Evolutionary conservation across 371 early-diverging fungal species (phyloP).

Genomic region (Catenaria anguillulae): DNA sequence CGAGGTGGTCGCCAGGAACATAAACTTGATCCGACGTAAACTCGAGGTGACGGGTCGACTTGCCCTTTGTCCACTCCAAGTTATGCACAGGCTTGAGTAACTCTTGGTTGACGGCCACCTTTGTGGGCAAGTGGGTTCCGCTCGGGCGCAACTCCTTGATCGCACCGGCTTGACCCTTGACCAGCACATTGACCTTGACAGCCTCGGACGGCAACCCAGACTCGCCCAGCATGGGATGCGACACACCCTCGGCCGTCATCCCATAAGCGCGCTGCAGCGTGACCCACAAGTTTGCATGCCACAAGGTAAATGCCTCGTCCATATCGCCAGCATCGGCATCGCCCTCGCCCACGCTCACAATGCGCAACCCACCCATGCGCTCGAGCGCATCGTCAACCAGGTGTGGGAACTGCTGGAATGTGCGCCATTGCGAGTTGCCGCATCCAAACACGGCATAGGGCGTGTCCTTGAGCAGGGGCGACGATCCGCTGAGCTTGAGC

Average conservation of each 20-base stretch:
- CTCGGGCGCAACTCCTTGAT: not conserved
- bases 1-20: constrained; percentile 17
- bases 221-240: not conserved
- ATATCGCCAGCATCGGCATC: constrained; percentile 34
- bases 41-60: constrained; percentile 5
- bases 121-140: not conserved
- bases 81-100: not conserved
- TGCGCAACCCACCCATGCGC: constrained; percentile 30
- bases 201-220: not conserved
- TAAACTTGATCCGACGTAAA: constrained; percentile 4
- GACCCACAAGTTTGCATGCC: constrained; percentile 12
- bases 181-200: not conserved
- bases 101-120: not conserved
- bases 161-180: constrained; percentile 3
- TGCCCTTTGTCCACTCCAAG: not conserved
- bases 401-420: constrained; percentile 17
- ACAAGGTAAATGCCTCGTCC: constrained; percentile 29
- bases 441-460: constrained; percentile 19
- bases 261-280: not conserved
- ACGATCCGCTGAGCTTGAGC: not conserved
- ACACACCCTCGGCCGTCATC: not conserved
- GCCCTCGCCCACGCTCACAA: constrained; percentile 27
- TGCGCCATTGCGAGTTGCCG: constrained; percentile 21
- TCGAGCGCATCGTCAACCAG: constrained; percentile 17
- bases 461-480: constrained; percentile 5